Evolutionary conservation across 352 stramenopile genomes (phyloP).

Genomic region (Phytophthora quininea): DNA sequence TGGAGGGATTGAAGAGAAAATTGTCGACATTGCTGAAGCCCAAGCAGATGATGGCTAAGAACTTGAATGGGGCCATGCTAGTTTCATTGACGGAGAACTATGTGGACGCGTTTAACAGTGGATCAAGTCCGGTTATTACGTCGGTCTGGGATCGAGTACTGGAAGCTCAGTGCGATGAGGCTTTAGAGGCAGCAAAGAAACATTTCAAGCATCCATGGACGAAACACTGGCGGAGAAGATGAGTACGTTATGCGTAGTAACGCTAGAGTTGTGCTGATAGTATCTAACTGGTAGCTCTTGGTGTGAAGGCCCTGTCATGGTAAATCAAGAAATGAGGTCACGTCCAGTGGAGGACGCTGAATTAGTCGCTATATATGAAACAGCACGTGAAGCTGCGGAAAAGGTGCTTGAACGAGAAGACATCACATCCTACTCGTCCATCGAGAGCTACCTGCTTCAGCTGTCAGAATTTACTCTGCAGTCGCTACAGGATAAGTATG

Average conservation of each 20-base stretch:
- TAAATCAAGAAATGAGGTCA: constrained; percentile 33
- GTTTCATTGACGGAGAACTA: constrained; percentile 69
- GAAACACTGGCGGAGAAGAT: no score
- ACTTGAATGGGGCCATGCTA: constrained; percentile 74
- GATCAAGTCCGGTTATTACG: constrained; percentile 75
- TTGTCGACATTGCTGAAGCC: constrained; percentile 60
- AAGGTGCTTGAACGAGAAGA: constrained; percentile 50
- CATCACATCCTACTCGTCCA: constrained; percentile 39
- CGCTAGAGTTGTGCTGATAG: neutral
- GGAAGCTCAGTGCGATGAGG: constrained; percentile 69
- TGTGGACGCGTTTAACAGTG: constrained; percentile 70
- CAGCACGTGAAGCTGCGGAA: constrained; percentile 34
- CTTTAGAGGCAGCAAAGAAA: constrained; percentile 52
- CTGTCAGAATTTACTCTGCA: constrained; percentile 60
- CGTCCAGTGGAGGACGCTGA: constrained; percentile 49
- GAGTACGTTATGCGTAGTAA: no score
- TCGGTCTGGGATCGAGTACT: constrained; percentile 86
- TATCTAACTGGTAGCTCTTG: constrained; percentile 14
- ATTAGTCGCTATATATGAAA: constrained; percentile 40
- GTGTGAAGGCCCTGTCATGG: constrained; percentile 30
- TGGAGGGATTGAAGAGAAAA: constrained; percentile 63
- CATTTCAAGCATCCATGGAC: no score
- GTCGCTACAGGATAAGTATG: constrained; percentile 34
- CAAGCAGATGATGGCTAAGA: constrained; percentile 69
- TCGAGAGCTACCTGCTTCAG: constrained; percentile 49